phyloP scores from a whole-genome alignment of 2,329 filamentous ascomycete species.

The Graphilbum fragrans region DNA sequence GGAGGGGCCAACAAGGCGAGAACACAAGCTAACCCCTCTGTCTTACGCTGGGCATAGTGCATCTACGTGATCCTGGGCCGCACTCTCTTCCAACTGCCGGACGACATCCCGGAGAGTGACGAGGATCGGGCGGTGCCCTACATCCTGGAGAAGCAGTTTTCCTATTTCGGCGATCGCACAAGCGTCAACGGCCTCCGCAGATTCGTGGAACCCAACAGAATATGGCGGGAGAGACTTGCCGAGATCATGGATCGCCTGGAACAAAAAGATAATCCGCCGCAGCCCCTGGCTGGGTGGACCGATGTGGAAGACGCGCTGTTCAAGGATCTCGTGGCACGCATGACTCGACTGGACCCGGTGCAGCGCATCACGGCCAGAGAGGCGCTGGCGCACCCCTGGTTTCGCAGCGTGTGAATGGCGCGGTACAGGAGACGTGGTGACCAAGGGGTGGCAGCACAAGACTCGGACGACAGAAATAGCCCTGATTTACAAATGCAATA shows the following conservation, averaged over 20 bases:
- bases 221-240: not conserved
- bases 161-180: not conserved
- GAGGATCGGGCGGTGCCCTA: not conserved
- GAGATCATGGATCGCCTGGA: not conserved
- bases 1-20: not conserved
- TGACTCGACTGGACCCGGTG: not conserved
- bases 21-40: not conserved
- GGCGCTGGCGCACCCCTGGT: not conserved
- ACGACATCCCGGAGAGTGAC: not conserved
- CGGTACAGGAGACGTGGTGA: no score
- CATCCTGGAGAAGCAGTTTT: not conserved
- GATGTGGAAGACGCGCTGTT: not conserved
- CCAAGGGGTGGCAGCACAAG: no score
- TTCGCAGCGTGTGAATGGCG: constrained; percentile 1
- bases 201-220: not conserved
- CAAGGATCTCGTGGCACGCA: not conserved
- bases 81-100: not conserved
- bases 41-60: not conserved
- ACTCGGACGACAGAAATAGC: no score
- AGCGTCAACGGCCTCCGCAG: not conserved
- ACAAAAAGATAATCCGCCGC: not conserved
- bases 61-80: not conserved
- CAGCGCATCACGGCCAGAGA: not conserved
- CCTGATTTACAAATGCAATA: no score
- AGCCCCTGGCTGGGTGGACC: not conserved